Evolutionary conservation across 768 basidiomycete species (phyloP).

Genomic region (Cystobasidium ongulense): DNA sequence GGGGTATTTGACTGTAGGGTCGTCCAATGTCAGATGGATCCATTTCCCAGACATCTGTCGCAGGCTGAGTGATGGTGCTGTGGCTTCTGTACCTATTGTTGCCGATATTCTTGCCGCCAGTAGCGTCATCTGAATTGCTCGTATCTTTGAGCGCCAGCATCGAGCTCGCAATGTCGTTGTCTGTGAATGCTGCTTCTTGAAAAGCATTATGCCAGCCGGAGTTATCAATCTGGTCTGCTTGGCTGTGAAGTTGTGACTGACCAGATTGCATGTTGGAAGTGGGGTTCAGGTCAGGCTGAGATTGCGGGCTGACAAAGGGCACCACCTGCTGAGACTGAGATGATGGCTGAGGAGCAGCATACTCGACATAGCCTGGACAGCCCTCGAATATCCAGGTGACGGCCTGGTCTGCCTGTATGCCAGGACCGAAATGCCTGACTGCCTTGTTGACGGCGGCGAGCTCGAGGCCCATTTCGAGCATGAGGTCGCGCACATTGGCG

Average conservation of each 20-base stretch:
- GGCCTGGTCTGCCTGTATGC: background rate
- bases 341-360: background rate
- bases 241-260: background rate
- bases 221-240: background rate
- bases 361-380: background rate
- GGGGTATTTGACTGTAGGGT: background rate
- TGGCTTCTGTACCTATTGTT: background rate
- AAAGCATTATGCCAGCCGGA: background rate
- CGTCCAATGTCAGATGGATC: background rate
- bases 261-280: background rate
- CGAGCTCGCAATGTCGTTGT: background rate
- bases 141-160: background rate
- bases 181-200: background rate
- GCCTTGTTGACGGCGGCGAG: conserved; percentile 4
- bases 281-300: background rate
- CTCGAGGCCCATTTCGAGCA: background rate
- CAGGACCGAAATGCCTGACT: background rate
- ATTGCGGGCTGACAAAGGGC: background rate
- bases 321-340: background rate
- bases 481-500: background rate
- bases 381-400: conserved; percentile 22
- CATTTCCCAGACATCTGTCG: background rate
- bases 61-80: background rate
- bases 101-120: background rate
- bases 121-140: background rate